Conservation (phyloP, 2,329 filamentous ascomycete genomes). For the Fusarium falciforme region DNA sequence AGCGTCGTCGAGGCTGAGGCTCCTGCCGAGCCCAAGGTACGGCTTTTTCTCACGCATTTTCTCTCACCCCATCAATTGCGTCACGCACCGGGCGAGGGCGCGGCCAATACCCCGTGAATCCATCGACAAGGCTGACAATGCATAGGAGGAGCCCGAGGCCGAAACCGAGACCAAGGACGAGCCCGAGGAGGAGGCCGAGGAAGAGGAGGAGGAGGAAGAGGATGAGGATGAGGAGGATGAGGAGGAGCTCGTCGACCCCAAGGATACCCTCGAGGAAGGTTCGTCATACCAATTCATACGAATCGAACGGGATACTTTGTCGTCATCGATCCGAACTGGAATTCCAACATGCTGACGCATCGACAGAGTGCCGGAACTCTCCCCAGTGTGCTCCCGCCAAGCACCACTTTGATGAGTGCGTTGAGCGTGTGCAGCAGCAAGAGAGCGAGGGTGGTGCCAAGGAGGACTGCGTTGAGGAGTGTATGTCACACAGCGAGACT, state of each 20-base stretch:
- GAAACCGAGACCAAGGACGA: conserved; percentile 58
- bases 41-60: conserved; percentile 41
- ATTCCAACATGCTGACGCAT: conserved; percentile 34
- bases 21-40: conserved; percentile 72
- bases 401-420: conserved; percentile 99
- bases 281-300: conserved; percentile 53
- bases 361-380: conserved; percentile 87
- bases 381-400: conserved; percentile 87
- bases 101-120: background rate
- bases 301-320: conserved; percentile 35
- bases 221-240: conserved; percentile 77
- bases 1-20: conserved; percentile 73
- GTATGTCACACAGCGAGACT: conserved; percentile 63
- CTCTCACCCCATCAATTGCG: conserved; percentile 32
- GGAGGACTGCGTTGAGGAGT: conserved; percentile 99
- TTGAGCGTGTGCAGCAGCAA: conserved; percentile 80
- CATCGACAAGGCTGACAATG: conserved; percentile 26
- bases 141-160: conserved; percentile 58
- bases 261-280: conserved; percentile 94
- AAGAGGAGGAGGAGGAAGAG: conserved; percentile 62
- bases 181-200: conserved; percentile 56
- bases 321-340: conserved; percentile 17
- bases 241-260: conserved; percentile 87
- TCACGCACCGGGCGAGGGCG: conserved; percentile 3
- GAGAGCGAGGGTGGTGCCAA: conserved; percentile 76